A percentile compares a stretch with the other conserved stretches of the same genome.
These are phyloP conservation scores for Vitis hybrid DNA, from an alignment of 177 flowering plant species.

Conservation along the genomic window DNA sequence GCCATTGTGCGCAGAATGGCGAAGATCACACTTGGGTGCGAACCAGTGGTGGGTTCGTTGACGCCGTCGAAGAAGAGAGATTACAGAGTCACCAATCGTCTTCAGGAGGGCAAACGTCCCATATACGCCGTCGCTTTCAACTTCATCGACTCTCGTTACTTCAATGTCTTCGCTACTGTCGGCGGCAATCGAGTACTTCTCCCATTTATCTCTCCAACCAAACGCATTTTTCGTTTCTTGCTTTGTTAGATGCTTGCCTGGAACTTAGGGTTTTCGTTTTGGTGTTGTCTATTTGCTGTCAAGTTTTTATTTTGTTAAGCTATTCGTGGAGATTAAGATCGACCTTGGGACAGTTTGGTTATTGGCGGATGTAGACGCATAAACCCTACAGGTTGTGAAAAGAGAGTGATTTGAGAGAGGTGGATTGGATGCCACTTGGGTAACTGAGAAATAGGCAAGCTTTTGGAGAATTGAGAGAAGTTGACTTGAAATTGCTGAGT, in stretches of 20 bases:
- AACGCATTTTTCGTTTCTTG: background rate
- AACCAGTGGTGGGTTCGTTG: slow-evolving; percentile 75
- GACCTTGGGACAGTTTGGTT: background rate
- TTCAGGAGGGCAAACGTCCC: slow-evolving; percentile 94
- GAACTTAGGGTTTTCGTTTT: background rate
- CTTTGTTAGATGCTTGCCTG: background rate
- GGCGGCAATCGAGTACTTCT: slow-evolving; percentile 74
- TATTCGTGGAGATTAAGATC: background rate
- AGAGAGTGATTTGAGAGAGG: no score
- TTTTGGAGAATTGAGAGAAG: no score
- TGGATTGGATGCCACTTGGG: no score
- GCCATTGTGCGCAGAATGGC: slow-evolving; percentile 32
- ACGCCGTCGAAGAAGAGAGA: slow-evolving; percentile 68
- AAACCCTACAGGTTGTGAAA: background rate
- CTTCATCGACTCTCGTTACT: slow-evolving; percentile 87
- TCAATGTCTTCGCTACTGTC: slow-evolving; percentile 88
- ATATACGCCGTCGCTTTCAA: slow-evolving; percentile 91
- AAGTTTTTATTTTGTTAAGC: background rate
- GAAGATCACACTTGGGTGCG: slow-evolving; percentile 66
- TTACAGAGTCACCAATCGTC: slow-evolving; percentile 78
- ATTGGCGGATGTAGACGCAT: background rate
- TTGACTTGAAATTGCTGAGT: no score
- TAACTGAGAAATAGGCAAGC: no score
- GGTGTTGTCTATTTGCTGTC: background rate
- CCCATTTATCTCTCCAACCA: background rate